Conservation (phyloP, 1,284 basidiomycete species). For the Cryptococcus maquisensis region DNA sequence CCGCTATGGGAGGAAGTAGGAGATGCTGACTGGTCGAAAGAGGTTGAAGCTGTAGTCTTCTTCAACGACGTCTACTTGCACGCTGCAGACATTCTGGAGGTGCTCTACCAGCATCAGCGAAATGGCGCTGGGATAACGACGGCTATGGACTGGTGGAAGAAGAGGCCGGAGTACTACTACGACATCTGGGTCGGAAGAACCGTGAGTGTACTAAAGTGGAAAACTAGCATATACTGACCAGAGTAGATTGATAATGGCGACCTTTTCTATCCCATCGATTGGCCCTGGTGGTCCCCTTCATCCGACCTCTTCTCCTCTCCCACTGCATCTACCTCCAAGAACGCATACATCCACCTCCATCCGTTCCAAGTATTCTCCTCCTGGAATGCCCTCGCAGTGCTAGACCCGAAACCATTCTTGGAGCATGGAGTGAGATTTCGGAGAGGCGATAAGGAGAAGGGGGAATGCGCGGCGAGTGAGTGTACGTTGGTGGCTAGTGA, state of each 20-base stretch:
- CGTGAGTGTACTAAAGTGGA: slow-evolving; percentile 21
- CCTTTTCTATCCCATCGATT: slow-evolving; percentile 47
- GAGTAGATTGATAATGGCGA: slow-evolving; percentile 44
- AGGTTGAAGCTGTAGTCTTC: slow-evolving; percentile 39
- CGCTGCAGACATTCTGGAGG: slow-evolving; percentile 42
- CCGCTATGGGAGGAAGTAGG: slow-evolving; percentile 39
- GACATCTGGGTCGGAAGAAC: slow-evolving; percentile 48
- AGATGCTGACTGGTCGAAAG: slow-evolving; percentile 11
- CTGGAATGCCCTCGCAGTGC: slow-evolving; percentile 47
- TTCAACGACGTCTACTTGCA: slow-evolving; percentile 49
- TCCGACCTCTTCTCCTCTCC: slow-evolving; percentile 32
- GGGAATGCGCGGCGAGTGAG: slow-evolving; percentile 47
- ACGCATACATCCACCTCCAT: slow-evolving; percentile 25
- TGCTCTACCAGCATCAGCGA: slow-evolving; percentile 42
- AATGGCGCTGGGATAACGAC: slow-evolving; percentile 39
- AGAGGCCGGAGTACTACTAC: slow-evolving; percentile 45
- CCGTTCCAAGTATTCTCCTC: slow-evolving; percentile 48
- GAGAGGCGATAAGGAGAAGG: slow-evolving; percentile 21
- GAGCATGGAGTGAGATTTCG: slow-evolving; percentile 42
- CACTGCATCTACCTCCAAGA: slow-evolving; percentile 25
- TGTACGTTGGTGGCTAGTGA: slow-evolving; percentile 43
- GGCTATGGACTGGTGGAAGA: slow-evolving; percentile 47
- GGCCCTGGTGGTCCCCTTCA: slow-evolving; percentile 42
- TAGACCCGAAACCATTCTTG: slow-evolving; percentile 40
- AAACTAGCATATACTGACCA: background rate